phyloP scores from a whole-genome alignment of 2,329 filamentous ascomycete species.

The Lecanicillium sp. region DNA sequence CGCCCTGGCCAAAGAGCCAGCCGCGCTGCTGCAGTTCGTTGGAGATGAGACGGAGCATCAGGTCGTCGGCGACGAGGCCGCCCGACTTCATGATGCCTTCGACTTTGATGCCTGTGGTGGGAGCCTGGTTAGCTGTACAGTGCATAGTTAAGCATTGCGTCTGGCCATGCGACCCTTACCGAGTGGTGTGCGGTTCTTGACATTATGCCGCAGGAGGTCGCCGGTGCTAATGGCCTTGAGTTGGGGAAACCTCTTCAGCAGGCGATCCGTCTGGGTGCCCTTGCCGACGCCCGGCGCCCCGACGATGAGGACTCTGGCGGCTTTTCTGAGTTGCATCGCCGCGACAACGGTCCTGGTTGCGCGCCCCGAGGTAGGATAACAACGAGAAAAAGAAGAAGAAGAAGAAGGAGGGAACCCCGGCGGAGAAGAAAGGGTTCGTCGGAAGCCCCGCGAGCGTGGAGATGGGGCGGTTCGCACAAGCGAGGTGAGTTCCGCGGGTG shows the following conservation, averaged over 20 bases:
- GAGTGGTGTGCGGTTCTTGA: conserved; percentile 77
- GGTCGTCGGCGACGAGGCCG: conserved; percentile 80
- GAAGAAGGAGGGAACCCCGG: neutral
- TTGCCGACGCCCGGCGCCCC: conserved; percentile 97
- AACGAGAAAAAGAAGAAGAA: neutral
- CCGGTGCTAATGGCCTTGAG: conserved; percentile 89
- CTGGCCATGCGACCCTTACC: conserved; percentile 43
- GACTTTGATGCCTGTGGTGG: conserved; percentile 69
- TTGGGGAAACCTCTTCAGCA: conserved; percentile 81
- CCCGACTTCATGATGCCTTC: conserved; percentile 83
- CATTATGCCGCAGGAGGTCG: conserved; percentile 86
- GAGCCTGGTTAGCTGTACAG: neutral
- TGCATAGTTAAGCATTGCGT: neutral
- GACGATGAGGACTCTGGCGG: conserved; percentile 88
- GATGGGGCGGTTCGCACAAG: neutral
- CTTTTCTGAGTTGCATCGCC: conserved; percentile 61
- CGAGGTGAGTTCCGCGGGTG: too few relatives aligned
- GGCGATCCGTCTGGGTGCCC: conserved; percentile 86
- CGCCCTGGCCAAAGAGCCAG: conserved; percentile 57
- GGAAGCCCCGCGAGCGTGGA: conserved; percentile 2
- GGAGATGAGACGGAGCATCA: conserved; percentile 88
- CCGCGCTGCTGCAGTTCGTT: conserved; percentile 79
- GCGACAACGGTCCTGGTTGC: neutral
- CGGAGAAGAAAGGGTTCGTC: too few relatives aligned
- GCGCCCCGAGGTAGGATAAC: neutral